These are phyloP conservation scores for Davidsoniella neocaledoniae DNA, from an alignment of 2,329 filamentous ascomycete species.

Conservation along the genomic window DNA sequence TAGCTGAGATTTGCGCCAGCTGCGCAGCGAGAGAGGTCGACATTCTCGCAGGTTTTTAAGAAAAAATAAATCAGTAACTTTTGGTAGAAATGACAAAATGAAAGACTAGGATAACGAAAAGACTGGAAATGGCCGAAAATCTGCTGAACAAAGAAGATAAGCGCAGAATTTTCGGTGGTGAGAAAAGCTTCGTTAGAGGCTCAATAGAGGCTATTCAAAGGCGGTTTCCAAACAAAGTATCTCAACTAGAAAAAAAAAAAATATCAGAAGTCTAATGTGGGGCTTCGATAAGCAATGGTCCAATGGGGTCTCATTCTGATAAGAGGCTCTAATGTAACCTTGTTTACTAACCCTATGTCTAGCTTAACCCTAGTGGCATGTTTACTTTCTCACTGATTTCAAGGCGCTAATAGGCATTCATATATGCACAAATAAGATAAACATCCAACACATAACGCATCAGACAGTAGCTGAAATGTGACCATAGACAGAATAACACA, in stretches of 20 bases:
- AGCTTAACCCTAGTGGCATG: too few relatives aligned
- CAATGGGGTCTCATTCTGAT: constrained; percentile 10
- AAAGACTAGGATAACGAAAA: background rate
- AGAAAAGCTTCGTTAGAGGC: background rate
- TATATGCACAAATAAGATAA: too few relatives aligned
- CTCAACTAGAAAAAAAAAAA: constrained; percentile 6
- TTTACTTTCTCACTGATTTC: too few relatives aligned
- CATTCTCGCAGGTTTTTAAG: constrained; percentile 32
- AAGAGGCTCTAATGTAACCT: background rate
- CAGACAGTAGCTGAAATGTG: too few relatives aligned
- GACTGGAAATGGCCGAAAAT: background rate
- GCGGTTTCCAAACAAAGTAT: background rate
- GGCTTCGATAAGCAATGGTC: constrained; percentile 7
- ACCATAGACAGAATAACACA: too few relatives aligned
- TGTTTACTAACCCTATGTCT: too few relatives aligned
- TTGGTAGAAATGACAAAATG: background rate
- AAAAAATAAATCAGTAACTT: constrained; percentile 2
- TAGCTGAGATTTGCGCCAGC: constrained; percentile 78
- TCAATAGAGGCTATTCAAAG: background rate
- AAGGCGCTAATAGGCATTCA: too few relatives aligned
- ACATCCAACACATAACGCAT: too few relatives aligned
- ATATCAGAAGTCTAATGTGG: constrained; percentile 5
- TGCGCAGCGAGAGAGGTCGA: constrained; percentile 79
- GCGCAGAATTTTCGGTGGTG: background rate
- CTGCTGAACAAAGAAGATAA: background rate